Evolutionary conservation across 2,329 filamentous ascomycete genomes (phyloP).

Genomic region (Ophiosphaerella narmari): DNA sequence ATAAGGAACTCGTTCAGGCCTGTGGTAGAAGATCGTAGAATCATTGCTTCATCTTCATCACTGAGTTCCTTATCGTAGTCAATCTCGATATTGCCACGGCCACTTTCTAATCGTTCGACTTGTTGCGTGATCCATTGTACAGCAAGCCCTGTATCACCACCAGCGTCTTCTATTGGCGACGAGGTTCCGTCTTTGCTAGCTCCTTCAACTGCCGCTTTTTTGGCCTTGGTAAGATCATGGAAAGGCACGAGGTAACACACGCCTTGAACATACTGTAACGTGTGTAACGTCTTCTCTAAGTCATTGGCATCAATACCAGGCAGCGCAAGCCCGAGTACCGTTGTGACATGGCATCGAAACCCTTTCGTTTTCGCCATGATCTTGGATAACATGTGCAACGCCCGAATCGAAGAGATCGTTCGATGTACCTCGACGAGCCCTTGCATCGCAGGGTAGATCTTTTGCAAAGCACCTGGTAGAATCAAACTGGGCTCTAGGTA

Average conservation of each 20-base stretch:
- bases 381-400: constrained; percentile 88
- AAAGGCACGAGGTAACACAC: constrained; percentile 97
- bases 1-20: constrained; percentile 92
- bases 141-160: constrained; percentile 62
- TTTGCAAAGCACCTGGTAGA: constrained; percentile 87
- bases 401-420: constrained; percentile 89
- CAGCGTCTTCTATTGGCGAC: constrained; percentile 41
- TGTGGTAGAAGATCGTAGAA: constrained; percentile 90
- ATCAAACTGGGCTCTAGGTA: constrained; percentile 91
- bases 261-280: constrained; percentile 91
- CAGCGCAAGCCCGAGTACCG: constrained; percentile 85
- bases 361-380: constrained; percentile 92
- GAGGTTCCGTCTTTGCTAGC: constrained; percentile 28
- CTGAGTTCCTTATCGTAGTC: constrained; percentile 82
- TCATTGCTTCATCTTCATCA: constrained; percentile 84
- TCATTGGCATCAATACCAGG: constrained; percentile 98
- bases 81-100: constrained; percentile 82
- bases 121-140: constrained; percentile 93
- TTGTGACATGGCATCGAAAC: constrained; percentile 95
- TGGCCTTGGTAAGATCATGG: constrained; percentile 72
- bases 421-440: constrained; percentile 96
- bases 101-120: constrained; percentile 89
- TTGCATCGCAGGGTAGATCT: constrained; percentile 96
- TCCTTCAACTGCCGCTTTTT: constrained; percentile 25
- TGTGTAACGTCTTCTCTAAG: constrained; percentile 92